phyloP scores from a whole-genome alignment of 2,329 filamentous ascomycete species.

The Gnomoniopsis smithogilvyi region DNA sequence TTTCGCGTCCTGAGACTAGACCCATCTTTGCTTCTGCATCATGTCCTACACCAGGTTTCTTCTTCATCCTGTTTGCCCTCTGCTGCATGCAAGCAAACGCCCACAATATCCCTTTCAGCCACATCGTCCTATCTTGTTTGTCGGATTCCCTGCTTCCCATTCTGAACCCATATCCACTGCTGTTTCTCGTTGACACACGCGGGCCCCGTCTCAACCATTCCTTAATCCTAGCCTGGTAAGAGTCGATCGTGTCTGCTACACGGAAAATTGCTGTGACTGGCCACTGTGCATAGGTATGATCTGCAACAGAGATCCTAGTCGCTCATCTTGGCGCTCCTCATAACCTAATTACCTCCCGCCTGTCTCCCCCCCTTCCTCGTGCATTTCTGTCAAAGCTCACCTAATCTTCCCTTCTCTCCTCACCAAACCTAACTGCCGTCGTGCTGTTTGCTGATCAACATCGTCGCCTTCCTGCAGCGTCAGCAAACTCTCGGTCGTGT shows the following conservation, averaged over 20 bases:
- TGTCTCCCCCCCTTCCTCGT: conserved; percentile 19
- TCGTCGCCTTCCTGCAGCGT: conserved; percentile 14
- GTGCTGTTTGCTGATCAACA: conserved; percentile 20
- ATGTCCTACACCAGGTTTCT: conserved; percentile 13
- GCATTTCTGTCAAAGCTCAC: conserved; percentile 20
- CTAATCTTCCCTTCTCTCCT: conserved; percentile 18
- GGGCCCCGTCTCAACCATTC: conserved; percentile 1
- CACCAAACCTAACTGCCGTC: conserved; percentile 10
- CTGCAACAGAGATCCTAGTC: conserved; percentile 37
- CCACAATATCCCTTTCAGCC: neutral
- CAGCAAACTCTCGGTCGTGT: conserved; percentile 10
- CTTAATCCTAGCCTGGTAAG: conserved; percentile 13
- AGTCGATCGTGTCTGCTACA: conserved; percentile 13
- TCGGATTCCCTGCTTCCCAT: conserved; percentile 3
- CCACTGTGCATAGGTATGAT: conserved; percentile 42
- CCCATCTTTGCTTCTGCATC: conserved; percentile 6
- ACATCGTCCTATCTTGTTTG: conserved; percentile 13
- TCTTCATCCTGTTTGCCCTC: conserved; percentile 9
- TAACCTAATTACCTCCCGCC: conserved; percentile 27
- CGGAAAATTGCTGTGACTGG: conserved; percentile 27
- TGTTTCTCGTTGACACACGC: conserved; percentile 7
- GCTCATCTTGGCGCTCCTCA: conserved; percentile 31
- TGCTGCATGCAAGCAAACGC: neutral
- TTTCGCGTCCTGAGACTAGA: neutral
- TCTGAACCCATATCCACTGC: neutral